These are phyloP conservation scores for Rhizopus arrhizus DNA, from an alignment of 371 early-diverging fungal species.

Conservation along the genomic window DNA sequence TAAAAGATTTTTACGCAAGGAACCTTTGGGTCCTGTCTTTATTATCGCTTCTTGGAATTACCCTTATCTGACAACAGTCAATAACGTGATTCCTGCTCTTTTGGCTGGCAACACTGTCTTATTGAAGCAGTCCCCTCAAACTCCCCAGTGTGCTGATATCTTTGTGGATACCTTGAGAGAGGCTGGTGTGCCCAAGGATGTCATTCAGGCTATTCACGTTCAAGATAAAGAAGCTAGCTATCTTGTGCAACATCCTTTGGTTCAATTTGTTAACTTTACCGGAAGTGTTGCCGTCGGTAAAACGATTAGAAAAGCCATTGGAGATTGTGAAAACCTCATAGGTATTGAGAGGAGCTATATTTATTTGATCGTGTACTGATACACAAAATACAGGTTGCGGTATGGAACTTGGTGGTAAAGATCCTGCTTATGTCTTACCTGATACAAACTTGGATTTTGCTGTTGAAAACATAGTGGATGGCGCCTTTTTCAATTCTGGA, in stretches of 20 bases:
- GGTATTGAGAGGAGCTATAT: conserved; percentile 39
- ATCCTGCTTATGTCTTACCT: conserved; percentile 81
- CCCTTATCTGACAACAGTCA: conserved; percentile 65
- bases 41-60: conserved; percentile 79
- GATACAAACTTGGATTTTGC: conserved; percentile 77
- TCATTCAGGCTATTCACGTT: conserved; percentile 67
- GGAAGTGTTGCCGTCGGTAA: conserved; percentile 81
- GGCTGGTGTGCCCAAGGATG: conserved; percentile 74
- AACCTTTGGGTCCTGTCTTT: conserved; percentile 63
- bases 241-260: conserved; percentile 59
- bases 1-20: conserved; percentile 69
- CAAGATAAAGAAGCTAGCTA: conserved; percentile 58
- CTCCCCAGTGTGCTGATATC: conserved; percentile 75
- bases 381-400: conserved; percentile 55
- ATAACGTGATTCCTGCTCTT: conserved; percentile 78
- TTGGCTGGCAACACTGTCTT: conserved; percentile 81
- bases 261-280: conserved; percentile 80
- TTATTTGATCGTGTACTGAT: not conserved
- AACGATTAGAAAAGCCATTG: conserved; percentile 62
- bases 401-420: conserved; percentile 87
- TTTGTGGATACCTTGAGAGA: conserved; percentile 66
- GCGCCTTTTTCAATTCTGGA: conserved; percentile 84
- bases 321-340: conserved; percentile 64
- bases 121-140: conserved; percentile 84
- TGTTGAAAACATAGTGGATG: conserved; percentile 78